Evolutionary conservation across 257 asterid genomes (phyloP), one percentile per base, ranked within the genome.

Genomic region (Voacanga thouarsii): DNA sequence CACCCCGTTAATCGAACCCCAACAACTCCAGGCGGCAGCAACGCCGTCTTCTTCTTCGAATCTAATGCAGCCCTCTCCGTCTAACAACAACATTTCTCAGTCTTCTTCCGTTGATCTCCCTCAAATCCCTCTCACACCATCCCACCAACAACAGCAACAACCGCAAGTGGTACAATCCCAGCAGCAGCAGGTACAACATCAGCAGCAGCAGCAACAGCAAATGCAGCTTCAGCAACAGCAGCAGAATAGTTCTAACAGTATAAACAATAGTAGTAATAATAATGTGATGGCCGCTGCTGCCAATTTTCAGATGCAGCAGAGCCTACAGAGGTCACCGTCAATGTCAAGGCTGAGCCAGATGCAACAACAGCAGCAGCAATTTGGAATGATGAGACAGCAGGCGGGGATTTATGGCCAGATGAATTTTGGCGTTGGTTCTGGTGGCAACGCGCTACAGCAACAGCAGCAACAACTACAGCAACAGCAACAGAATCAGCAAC

Each of bases 341-440:
- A 82, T 90, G 66, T 78, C 93, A 59, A 90, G 96, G 92, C 86
- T 90, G 76, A 90, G 80, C 78, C 98, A 88, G 71, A 70, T 87
- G 79, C 97, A 93, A 78, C 91, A 85, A 72, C 87, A 82, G 75
- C 85, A 85, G 83, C 81, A 83, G 57, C 85, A 88, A 80, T 80
- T 83, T n/a, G 87, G 90, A 49, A 82, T 88, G 77, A 74, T 82
- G 88, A 77, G 89, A 80, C 92, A 88, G 50, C 90, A 89, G 60
- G 80, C 86, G 2, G 93, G 91, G 70, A 84, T 89, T 79, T 93
- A 90, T 51, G 90, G 96, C 78, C 94, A 89, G 88, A 86, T 93
- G 96, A 90, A 82, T 88, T 91, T 93, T 19, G 90, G 92, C 10
- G 91, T 86, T 24, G 85, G 90, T 78, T 85, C 89, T 60, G 77